Conservation (phyloP, 805 yeast species). For the Yarrowia keelungensis region DNA sequence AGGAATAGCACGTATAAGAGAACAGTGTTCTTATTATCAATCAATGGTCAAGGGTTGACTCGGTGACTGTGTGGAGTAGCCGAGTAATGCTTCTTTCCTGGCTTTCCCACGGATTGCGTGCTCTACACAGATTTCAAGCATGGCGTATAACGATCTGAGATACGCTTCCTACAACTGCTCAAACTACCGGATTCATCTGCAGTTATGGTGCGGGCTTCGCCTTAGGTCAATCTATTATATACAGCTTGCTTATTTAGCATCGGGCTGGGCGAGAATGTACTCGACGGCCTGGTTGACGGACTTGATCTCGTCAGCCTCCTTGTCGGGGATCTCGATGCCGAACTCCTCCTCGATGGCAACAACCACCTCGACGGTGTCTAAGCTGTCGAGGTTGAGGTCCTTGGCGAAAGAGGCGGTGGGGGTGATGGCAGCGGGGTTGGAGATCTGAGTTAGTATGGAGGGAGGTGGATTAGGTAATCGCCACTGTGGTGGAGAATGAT, state of each 20-base stretch:
- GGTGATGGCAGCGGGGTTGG: constrained; percentile 48
- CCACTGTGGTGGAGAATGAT: too few relatives aligned
- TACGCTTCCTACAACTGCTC: too few relatives aligned
- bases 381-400: constrained; percentile 83
- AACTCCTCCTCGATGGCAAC: constrained; percentile 93
- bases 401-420: constrained; percentile 52
- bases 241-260: constrained; percentile 45
- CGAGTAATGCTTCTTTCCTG: too few relatives aligned
- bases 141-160: too few relatives aligned
- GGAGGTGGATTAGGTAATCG: too few relatives aligned
- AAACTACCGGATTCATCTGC: too few relatives aligned
- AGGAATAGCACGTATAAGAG: too few relatives aligned
- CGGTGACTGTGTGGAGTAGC: too few relatives aligned
- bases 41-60: too few relatives aligned
- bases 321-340: constrained; percentile 63
- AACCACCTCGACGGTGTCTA: constrained; percentile 90
- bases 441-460: constrained; percentile 26
- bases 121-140: too few relatives aligned
- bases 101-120: too few relatives aligned
- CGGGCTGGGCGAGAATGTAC: constrained; percentile 64
- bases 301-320: constrained; percentile 86
- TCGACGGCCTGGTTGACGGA: constrained; percentile 88
- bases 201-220: neutral
- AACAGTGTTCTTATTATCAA: too few relatives aligned
- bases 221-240: constrained; percentile 19